Conservation (phyloP, 345 rosid genomes). For the Ceriops decandra region DNA sequence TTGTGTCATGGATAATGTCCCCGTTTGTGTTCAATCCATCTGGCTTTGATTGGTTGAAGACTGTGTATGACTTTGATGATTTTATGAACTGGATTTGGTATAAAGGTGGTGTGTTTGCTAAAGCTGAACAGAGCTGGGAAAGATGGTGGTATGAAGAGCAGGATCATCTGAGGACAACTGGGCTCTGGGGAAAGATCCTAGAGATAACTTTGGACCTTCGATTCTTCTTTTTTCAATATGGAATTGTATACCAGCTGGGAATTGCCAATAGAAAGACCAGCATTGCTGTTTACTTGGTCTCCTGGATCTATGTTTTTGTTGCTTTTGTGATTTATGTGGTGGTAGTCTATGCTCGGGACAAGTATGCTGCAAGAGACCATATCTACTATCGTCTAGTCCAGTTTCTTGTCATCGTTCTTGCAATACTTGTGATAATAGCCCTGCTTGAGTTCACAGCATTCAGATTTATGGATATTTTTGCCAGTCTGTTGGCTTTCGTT, state of each 20-base stretch:
- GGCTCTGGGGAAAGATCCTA: slow-evolving; percentile 72
- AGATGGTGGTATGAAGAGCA: slow-evolving; percentile 95
- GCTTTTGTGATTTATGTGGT: slow-evolving; percentile 49
- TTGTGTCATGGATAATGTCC: slow-evolving; percentile 73
- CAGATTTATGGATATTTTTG: slow-evolving; percentile 56
- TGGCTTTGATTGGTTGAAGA: slow-evolving; percentile 93
- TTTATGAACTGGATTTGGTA: slow-evolving; percentile 91
- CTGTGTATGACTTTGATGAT: slow-evolving; percentile 87
- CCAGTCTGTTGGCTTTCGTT: slow-evolving; percentile 76
- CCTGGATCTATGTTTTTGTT: slow-evolving; percentile 67
- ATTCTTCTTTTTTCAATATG: slow-evolving; percentile 86
- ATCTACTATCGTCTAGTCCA: slow-evolving; percentile 82
- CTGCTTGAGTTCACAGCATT: slow-evolving; percentile 67
- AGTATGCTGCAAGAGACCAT: slow-evolving; percentile 71
- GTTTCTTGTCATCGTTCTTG: slow-evolving; percentile 61
- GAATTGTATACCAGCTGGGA: slow-evolving; percentile 76
- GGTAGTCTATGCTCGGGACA: slow-evolving; percentile 59
- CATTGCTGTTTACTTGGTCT: slow-evolving; percentile 69
- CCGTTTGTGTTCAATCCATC: slow-evolving; percentile 92
- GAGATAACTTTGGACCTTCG: slow-evolving; percentile 85
- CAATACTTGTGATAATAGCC: slow-evolving; percentile 50
- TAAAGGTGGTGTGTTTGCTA: slow-evolving; percentile 71
- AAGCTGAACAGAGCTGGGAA: slow-evolving; percentile 93
- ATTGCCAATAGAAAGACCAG: slow-evolving; percentile 49
- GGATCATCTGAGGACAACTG: slow-evolving; percentile 80